Percentiles rank a stretch among this genome's conserved stretches.
Conservation (phyloP, 1,284 basidiomycete species). For the Flammula alnicola region DNA sequence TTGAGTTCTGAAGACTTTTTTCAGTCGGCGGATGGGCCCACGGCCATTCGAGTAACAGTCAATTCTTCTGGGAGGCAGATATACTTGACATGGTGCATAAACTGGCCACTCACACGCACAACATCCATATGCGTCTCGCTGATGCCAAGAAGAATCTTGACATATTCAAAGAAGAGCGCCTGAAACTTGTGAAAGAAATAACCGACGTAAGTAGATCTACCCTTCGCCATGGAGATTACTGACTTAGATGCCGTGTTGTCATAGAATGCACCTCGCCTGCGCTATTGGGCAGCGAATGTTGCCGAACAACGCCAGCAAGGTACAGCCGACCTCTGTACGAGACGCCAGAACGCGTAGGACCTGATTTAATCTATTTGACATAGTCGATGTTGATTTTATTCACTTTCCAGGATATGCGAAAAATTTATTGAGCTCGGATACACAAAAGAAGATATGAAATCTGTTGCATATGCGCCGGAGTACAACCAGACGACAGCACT, state of each 20-base stretch:
- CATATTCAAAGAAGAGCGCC: constrained; percentile 29
- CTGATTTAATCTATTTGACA: no score
- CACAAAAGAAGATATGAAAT: constrained; percentile 3
- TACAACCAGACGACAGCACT: constrained; percentile 4
- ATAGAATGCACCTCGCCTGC: no score
- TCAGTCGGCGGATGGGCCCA: constrained; percentile 8
- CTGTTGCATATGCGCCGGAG: neutral
- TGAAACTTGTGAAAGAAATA: constrained; percentile 24
- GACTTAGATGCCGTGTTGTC: no score
- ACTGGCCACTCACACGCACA: constrained; percentile 25
- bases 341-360: no score
- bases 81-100: constrained; percentile 28
- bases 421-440: constrained; percentile 19
- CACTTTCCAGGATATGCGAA: constrained; percentile 11
- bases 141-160: constrained; percentile 32
- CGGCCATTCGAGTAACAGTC: neutral
- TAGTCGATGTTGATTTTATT: no score
- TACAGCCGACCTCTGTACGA: no score
- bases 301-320: no score
- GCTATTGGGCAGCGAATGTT: no score
- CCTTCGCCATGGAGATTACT: no score
- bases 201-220: constrained; percentile 18
- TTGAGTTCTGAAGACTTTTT: no score
- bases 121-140: constrained; percentile 26
- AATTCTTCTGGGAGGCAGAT: constrained; percentile 33